Conservation (phyloP, 345 rosid species). For the Rubroshorea leprosula region DNA sequence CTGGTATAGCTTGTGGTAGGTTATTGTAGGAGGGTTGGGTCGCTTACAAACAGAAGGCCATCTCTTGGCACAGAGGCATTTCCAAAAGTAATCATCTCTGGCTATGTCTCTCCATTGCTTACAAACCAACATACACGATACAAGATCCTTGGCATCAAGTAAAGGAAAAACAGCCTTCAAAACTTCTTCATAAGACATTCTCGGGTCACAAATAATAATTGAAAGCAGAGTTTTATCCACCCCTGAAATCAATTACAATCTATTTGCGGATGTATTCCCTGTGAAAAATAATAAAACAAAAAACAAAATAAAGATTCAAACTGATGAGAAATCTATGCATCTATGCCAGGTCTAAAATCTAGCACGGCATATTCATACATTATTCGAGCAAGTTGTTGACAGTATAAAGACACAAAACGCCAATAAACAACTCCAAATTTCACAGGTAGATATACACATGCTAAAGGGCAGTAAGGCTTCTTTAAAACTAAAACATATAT, state of each 20-base stretch:
- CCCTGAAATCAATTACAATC: constrained; percentile 15
- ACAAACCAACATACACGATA: constrained; percentile 70
- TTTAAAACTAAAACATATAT: too few relatives aligned
- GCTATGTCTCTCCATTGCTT: constrained; percentile 81
- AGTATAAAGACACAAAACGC: background rate
- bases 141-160: constrained; percentile 66
- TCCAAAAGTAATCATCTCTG: constrained; percentile 86
- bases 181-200: constrained; percentile 63
- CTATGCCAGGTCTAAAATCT: too few relatives aligned
- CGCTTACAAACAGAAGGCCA: constrained; percentile 96
- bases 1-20: constrained; percentile 67
- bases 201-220: constrained; percentile 12
- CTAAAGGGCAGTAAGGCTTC: background rate
- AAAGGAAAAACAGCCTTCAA: constrained; percentile 80
- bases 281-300: too few relatives aligned
- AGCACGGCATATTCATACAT: background rate
- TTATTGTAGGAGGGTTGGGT: constrained; percentile 48
- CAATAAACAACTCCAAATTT: background rate
- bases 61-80: constrained; percentile 67
- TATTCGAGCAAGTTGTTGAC: too few relatives aligned
- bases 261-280: background rate
- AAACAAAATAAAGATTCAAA: background rate
- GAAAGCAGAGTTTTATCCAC: background rate
- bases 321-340: too few relatives aligned
- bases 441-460: too few relatives aligned